A percentile compares a stretch with the other conserved stretches of the same genome.
Evolutionary conservation across 179 eudicot species (phyloP).

Genomic region (Beta lomatogona): DNA sequence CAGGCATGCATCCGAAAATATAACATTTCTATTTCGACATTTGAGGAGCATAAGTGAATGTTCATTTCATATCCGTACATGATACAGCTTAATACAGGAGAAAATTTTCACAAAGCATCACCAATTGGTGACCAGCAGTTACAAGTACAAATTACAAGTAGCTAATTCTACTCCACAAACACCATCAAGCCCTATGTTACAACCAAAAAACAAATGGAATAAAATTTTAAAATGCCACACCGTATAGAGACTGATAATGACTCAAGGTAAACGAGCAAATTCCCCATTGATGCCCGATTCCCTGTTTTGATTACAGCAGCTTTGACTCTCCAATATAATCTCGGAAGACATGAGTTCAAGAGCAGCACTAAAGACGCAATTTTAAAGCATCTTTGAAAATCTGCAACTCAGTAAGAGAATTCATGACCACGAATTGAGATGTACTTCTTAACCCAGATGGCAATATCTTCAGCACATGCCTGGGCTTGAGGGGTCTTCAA

Average conservation of each 20-base stretch:
- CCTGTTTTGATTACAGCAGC: not conserved
- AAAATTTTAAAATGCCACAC: not conserved
- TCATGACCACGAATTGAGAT: conserved; percentile 95
- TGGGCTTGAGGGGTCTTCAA: conserved; percentile 89
- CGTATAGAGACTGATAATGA: not conserved
- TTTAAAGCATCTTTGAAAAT: not conserved
- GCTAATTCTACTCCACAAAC: conserved; percentile 13
- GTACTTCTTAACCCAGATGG: conserved; percentile 95
- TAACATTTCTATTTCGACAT: not conserved
- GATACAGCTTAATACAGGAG: conserved; percentile 2
- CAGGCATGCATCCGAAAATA: no score
- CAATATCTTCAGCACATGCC: conserved; percentile 94
- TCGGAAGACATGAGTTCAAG: not conserved
- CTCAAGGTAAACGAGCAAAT: not conserved
- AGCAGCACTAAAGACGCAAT: not conserved
- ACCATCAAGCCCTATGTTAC: conserved; percentile 26
- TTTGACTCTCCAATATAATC: not conserved
- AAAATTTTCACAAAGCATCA: conserved; percentile 20
- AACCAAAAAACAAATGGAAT: conserved; percentile 2
- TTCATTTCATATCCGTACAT: not conserved
- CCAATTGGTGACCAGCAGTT: conserved; percentile 13
- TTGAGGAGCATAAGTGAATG: not conserved
- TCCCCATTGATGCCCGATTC: not conserved
- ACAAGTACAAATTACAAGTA: conserved; percentile 22
- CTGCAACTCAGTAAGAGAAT: conserved; percentile 66